Percentiles rank a stretch among this genome's conserved stretches.
Conservation (phyloP, 2,329 filamentous ascomycete genomes). For the Sclerotinia trifoliorum region DNA sequence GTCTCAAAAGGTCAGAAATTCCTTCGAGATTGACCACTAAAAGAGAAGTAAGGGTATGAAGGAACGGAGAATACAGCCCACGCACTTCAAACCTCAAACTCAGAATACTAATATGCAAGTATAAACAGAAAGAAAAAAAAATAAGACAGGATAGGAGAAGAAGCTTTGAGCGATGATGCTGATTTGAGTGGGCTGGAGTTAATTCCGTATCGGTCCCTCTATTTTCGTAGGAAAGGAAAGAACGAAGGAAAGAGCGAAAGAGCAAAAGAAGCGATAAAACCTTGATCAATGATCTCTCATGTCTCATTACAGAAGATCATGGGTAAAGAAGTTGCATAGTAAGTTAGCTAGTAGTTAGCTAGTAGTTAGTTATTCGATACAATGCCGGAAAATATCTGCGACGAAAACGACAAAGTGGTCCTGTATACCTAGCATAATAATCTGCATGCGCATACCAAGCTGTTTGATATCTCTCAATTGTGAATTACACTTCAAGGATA, state of each 20-base stretch:
- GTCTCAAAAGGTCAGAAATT: conserved; percentile 15
- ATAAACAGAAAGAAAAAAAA: conserved; percentile 9
- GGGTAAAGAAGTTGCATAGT: too few relatives aligned
- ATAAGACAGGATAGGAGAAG: conserved; percentile 18
- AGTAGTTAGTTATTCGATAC: background rate
- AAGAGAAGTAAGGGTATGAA: conserved; percentile 17
- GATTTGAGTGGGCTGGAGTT: conserved; percentile 7
- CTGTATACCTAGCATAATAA: background rate
- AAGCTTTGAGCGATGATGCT: conserved; percentile 11
- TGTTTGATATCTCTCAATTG: conserved; percentile 12
- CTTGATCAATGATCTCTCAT: background rate
- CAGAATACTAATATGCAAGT: conserved; percentile 15
- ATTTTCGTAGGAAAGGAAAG: background rate
- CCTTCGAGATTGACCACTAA: conserved; percentile 20
- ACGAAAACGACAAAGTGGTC: conserved; percentile 2
- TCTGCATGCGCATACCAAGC: conserved; percentile 1
- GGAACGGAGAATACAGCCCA: conserved; percentile 16
- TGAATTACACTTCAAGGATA: background rate
- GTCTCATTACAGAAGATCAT: conserved; percentile 2
- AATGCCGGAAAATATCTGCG: conserved; percentile 5
- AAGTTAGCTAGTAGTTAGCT: too few relatives aligned
- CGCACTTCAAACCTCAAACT: conserved; percentile 6
- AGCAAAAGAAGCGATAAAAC: background rate
- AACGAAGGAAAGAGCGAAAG: background rate
- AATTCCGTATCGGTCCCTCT: background rate